phyloP scores from a whole-genome alignment of 192 early-diverging fungal genomes.

The Rhizophagus sp. region DNA sequence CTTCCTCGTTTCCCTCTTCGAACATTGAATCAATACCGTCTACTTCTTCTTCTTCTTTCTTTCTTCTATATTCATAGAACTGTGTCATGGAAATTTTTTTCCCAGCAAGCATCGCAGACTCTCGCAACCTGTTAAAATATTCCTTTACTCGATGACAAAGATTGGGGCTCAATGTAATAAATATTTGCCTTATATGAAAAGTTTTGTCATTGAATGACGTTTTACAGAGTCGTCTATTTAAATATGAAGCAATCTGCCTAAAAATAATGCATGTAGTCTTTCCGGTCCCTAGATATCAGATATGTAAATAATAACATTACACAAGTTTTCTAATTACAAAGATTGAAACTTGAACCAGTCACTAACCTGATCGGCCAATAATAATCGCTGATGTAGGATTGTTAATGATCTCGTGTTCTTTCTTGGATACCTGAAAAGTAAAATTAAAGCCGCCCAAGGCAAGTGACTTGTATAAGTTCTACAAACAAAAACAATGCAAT shows the following conservation, averaged over 20 bases:
- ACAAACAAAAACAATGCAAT: neutral
- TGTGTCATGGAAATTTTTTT: neutral
- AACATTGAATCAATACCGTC: neutral
- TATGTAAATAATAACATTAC: neutral
- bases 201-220: neutral
- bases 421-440: constrained; percentile 24
- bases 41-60: neutral
- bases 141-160: constrained; percentile 16
- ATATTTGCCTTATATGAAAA: constrained; percentile 28
- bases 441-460: neutral
- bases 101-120: neutral
- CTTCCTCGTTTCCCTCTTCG: constrained; percentile 17
- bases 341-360: neutral
- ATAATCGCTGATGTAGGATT: constrained; percentile 23
- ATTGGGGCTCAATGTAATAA: constrained; percentile 15
- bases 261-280: constrained; percentile 16
- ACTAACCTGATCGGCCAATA: constrained; percentile 27
- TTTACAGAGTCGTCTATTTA: neutral
- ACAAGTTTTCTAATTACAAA: neutral
- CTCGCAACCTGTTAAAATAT: constrained; percentile 1
- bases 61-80: neutral
- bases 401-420: constrained; percentile 15
- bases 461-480: constrained; percentile 22
- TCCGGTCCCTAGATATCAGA: constrained; percentile 8
- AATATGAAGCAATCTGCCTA: constrained; percentile 8